Percentiles rank a stretch among this genome's conserved stretches.
Evolutionary conservation across 2,329 filamentous ascomycete genomes (phyloP).

Genomic region (Trichoderma koningii): DNA sequence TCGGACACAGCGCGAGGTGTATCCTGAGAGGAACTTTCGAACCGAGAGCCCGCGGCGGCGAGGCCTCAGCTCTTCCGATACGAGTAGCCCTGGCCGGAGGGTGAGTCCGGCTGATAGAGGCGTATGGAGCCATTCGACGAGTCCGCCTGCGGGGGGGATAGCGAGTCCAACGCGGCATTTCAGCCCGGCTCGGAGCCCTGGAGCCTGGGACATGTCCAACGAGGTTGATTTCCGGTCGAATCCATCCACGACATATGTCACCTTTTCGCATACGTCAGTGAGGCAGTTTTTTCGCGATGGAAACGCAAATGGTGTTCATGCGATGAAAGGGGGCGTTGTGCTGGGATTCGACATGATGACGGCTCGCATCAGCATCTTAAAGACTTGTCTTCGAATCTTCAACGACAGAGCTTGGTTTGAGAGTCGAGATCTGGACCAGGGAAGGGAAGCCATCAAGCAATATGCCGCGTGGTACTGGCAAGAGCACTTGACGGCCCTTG

Average conservation of each 20-base stretch:
- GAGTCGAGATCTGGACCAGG: conserved; percentile 34
- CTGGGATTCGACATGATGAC: conserved; percentile 42
- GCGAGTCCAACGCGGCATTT: conserved; percentile 30
- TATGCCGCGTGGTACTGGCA: conserved; percentile 52
- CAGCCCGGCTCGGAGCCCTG: conserved; percentile 38
- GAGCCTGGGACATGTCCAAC: conserved; percentile 37
- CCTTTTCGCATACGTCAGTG: conserved; percentile 46
- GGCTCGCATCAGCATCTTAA: conserved; percentile 44
- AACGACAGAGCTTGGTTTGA: conserved; percentile 39
- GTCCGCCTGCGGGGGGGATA: conserved; percentile 29
- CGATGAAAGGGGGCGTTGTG: conserved; percentile 28
- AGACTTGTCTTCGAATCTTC: conserved; percentile 46
- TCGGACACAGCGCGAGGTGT: conserved; percentile 35
- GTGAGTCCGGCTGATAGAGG: conserved; percentile 23
- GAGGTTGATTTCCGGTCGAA: conserved; percentile 48
- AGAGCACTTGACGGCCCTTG: conserved; percentile 44
- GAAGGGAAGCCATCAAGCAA: conserved; percentile 40
- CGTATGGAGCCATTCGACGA: conserved; percentile 30
- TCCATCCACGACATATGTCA: conserved; percentile 44
- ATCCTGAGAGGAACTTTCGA: conserved; percentile 29
- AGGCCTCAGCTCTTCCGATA: conserved; percentile 26
- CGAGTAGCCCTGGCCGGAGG: conserved; percentile 24
- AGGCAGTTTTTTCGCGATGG: conserved; percentile 44
- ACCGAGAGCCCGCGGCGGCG: conserved; percentile 10
- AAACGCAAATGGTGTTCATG: conserved; percentile 32